Percentiles rank a stretch among this genome's conserved stretches.
phyloP scores from a whole-genome alignment of 2,329 filamentous ascomycete genomes.

The Plectosphaerella plurivora region DNA sequence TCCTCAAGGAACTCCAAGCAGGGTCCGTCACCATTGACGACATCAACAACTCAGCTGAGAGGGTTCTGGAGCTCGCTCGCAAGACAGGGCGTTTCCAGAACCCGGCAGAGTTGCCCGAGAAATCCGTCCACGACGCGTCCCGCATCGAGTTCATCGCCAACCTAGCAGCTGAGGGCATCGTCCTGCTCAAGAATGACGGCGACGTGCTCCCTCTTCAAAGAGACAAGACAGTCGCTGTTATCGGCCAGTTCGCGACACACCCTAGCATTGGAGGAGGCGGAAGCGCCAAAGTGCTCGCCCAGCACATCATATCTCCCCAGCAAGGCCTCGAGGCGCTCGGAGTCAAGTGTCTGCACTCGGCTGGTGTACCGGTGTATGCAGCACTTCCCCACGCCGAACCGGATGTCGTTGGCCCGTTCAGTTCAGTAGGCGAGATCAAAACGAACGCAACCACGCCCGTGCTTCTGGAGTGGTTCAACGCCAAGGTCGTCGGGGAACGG shows the following conservation, averaged over 20 bases:
- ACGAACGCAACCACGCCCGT: background rate
- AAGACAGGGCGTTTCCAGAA: background rate
- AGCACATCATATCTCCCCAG: background rate
- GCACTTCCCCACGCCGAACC: background rate
- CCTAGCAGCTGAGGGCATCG: conserved; percentile 36
- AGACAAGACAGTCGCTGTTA: conserved; percentile 35
- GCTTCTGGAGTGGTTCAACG: background rate
- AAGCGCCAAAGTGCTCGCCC: background rate
- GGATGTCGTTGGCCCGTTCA: background rate
- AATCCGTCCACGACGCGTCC: conserved; percentile 37
- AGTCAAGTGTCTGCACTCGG: background rate
- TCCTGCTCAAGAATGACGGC: conserved; percentile 70
- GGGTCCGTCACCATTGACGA: conserved; percentile 49
- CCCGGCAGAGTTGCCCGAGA: background rate
- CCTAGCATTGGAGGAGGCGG: background rate
- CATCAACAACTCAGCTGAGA: background rate
- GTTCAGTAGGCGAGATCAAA: background rate
- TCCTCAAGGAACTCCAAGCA: conserved; percentile 34
- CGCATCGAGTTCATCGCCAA: conserved; percentile 23
- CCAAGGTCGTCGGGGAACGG: background rate
- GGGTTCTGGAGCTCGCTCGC: background rate
- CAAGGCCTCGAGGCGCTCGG: background rate
- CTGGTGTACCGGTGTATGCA: background rate
- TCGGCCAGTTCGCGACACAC: background rate
- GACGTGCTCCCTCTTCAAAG: conserved; percentile 58